Base-by-base conservation (phyloP, 306 rosid genomes). In the Quercus wislizeni region DNA sequence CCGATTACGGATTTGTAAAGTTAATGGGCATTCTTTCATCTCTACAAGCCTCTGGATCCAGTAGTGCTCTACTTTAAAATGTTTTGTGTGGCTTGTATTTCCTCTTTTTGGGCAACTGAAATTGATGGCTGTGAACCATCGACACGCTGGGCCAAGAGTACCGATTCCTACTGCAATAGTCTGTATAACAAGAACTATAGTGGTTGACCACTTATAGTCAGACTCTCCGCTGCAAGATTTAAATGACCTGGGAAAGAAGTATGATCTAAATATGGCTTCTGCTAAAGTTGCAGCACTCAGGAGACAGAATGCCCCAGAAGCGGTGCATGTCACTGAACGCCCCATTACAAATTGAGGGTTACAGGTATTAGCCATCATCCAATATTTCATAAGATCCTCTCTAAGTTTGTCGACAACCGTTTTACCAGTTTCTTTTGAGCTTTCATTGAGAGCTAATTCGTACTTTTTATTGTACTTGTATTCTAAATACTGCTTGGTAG, bases 341-440 rank as follows among this genome's bases (percentile, higher is more conserved):
- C 94, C 98, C 81, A 94, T 75, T 59, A 94, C 91, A 87, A 91
- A 94, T 71, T 94, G 98, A 15, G 98, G 98, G 54, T 90, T 86
- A 31, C 91, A 81, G 0, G 97, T 92, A 68, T 92, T 91, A 68
- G 94, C 89, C 98, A 92, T 94, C 94, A 92, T 83, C 98, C 98
- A 92, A 77, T 82, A 79, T 62, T 83, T 91, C 87, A 80, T 82
- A 62, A 94, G 69, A 68, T 76, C 76, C 49, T 78, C 72, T 71
- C 85, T 87, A 13, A 87, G 76, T 19, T 15, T 85, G 54, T 82
- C 56, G 3, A 82, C 80, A 4, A 69, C 80, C 20, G 33, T 0
- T 30, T 62, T 41, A 49, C 31, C 49, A 28, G 54, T 75, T 62
- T 43, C 78, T 18, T 38, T 35, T 43, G 80, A 28, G 35, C 58